Evolutionary conservation across 495 filamentous ascomycete genomes (phyloP).

Genomic region (Hypomontagnella monticulosa): DNA sequence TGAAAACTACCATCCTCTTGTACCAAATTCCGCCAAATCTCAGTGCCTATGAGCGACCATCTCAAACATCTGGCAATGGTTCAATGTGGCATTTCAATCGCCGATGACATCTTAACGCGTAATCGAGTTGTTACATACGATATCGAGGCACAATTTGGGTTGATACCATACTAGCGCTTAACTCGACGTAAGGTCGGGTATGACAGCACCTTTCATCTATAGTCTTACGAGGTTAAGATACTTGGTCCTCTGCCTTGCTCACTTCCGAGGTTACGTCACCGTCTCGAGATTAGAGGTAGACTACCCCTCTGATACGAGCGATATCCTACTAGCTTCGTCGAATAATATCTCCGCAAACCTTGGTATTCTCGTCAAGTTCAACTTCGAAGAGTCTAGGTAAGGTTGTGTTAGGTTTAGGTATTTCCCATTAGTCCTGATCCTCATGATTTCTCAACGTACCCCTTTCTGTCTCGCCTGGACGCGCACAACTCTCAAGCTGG

Average conservation of each 20-base stretch:
- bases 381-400: background rate
- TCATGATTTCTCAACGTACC: background rate
- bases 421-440: background rate
- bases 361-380: conserved; percentile 7
- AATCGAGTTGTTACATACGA: conserved; percentile 6
- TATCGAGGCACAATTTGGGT: conserved; percentile 10
- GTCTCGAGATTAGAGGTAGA: background rate
- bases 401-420: background rate
- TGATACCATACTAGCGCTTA: conserved; percentile 1
- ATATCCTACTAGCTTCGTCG: background rate
- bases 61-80: background rate
- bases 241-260: conserved; percentile 4
- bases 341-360: conserved; percentile 11
- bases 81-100: background rate
- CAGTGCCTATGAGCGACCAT: background rate
- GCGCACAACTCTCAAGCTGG: background rate
- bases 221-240: conserved; percentile 11
- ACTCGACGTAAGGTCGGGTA: conserved; percentile 4
- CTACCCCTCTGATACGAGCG: background rate
- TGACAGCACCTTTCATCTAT: conserved; percentile 7
- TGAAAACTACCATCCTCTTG: conserved; percentile 1
- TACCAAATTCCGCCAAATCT: background rate
- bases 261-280: conserved; percentile 27
- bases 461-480: background rate
- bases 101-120: conserved; percentile 24